Percentiles rank a stretch among this genome's conserved stretches.
phyloP scores from a whole-genome alignment of 108 stramenopile genomes.

The Bacterosira constricta region DNA sequence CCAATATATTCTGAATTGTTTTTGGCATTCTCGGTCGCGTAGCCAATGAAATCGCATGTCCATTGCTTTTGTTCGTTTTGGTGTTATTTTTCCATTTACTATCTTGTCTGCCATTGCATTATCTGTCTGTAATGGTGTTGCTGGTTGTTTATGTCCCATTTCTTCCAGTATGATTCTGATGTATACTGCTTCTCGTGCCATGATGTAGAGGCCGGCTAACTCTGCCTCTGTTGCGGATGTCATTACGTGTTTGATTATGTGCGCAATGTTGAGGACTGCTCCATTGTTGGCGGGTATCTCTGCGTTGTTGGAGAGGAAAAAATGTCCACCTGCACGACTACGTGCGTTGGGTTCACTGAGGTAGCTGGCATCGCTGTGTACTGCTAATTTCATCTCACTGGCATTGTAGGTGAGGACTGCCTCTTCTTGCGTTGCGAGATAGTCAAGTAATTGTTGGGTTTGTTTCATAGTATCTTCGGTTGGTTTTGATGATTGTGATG shows the following conservation, averaged over 20 bases:
- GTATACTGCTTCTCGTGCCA: too few relatives aligned
- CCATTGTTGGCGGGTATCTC: background rate
- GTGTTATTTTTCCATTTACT: too few relatives aligned
- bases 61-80: too few relatives aligned
- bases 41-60: too few relatives aligned
- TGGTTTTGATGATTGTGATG: constrained; percentile 28
- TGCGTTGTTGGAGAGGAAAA: background rate
- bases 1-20: too few relatives aligned
- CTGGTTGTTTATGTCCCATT: too few relatives aligned
- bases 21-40: too few relatives aligned
- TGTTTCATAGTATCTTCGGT: constrained; percentile 11
- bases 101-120: too few relatives aligned
- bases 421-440: constrained; percentile 48
- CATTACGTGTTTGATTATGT: background rate
- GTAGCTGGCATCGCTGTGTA: background rate
- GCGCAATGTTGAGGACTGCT: background rate
- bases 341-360: background rate
- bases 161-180: too few relatives aligned
- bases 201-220: background rate
- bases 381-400: constrained; percentile 36
- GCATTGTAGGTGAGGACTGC: constrained; percentile 38
- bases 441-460: constrained; percentile 43
- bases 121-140: too few relatives aligned
- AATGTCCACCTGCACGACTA: background rate
- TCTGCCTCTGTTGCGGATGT: background rate